Base-by-base conservation (phyloP, 495 filamentous ascomycete genomes). In the Penicillium cosmopolitanum region DNA sequence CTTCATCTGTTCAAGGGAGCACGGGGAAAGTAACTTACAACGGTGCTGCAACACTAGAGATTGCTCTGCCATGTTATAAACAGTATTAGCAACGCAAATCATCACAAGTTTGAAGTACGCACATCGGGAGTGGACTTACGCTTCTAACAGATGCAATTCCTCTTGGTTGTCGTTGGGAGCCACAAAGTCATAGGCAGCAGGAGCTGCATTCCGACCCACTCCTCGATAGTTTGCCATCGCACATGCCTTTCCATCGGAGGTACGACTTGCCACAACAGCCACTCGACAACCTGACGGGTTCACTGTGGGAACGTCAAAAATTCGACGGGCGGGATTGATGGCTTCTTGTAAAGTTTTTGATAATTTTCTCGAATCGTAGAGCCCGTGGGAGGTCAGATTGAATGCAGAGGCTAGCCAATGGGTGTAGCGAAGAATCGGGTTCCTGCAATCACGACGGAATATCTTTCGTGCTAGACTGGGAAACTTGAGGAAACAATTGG, bases 221-320 rank as follows among this genome's bases (percentile, higher is more conserved):
- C 57, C 61, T 6, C 62, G 50, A 53, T 70, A 70, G 48, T 70
- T 70, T 13, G 62, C 51, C 10, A 70, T 19, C 0, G 67, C 56
- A n/a, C 58, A 58, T 11, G 58, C 57, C 33, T 61, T 61, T 7
- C 64, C 64, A 31, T 70, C 63, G 9, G 61, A 58, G 7, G 53
- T 57, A 15, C 56, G 61, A 53, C 59, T 70, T 11, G 61, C 50
- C 1, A 63, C 58, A 33, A 70, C 44, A 19, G 61, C 61, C 12
- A 67, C 55, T 34, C 51, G 55, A 18, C 54, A 36, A 18, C 57
- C 57, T 5, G 53, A 13, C 9, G 51, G n/a, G 2, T n/a, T 10
- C 25, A 54, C 57, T 15, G 53, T 60, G 2, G 16, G 18, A 34
- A 59, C 50, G 33, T 62, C 59, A 59, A 66, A 66, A 4, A 62